Evolutionary conservation across 768 basidiomycete genomes (phyloP), one percentile per base, ranked within the genome.

Genomic region (Coprinopsis strossmayeri): DNA sequence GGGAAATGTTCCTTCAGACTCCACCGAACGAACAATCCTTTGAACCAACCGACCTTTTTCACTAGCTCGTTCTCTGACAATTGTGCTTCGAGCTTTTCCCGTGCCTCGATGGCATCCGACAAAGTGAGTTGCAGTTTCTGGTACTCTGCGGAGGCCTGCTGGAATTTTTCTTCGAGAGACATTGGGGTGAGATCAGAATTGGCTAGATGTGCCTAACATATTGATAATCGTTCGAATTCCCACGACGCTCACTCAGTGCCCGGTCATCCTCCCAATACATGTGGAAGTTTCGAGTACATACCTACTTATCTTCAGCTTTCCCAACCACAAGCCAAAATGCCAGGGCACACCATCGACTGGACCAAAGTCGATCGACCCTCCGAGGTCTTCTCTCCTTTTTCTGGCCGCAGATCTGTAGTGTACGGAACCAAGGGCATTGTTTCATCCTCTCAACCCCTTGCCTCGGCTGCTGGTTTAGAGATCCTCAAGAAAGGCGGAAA

Each of bases 401-500:
- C 87, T 0, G 92, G 91, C 54, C 83, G 93, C 15, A 70, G 92
- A 55, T 93, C 91, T 5, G 86, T 90, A 20, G 82, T 91, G 17
- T 91, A 88, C 67, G 83, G 87, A 5, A 87, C 81, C 1, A 93
- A 91, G 62, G 91, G 94, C 5, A 69, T 95, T 27, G 87, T 97
- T 3, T 80, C 91, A 5, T 86, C 85, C 24, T 87, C 89, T 21
- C 96, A 99, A 61, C 91, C 96, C 41, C 73, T 92, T 32, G 96
- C 96, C 1, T 83, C 85, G 13, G 86, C 89, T 60, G 94, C 91
- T 15, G 96, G 95, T 0, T 65, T 98, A 25, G 92, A 96, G 66
- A 88, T 99, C 55, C 70, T 99, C 21, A 74, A 84, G 46, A 87
- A 84, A 64, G 96, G 96, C 11, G 96, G 96, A 45, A 99, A 99